Conservation (phyloP, 352 stramenopile species). For the Blastocystis sp. region DNA sequence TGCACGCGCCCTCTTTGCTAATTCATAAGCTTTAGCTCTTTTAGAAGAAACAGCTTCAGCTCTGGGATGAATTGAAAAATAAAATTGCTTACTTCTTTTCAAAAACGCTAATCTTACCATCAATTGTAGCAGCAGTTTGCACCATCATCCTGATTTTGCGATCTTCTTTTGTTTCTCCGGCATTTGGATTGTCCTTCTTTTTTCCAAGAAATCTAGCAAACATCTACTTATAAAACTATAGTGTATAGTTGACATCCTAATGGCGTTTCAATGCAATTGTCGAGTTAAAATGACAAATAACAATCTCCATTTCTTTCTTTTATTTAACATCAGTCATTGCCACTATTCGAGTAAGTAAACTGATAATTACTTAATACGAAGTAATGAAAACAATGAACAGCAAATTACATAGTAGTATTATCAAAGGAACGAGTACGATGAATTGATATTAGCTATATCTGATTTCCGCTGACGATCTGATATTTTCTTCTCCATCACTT, state of each 20-base stretch:
- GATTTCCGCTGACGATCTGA: too few relatives aligned
- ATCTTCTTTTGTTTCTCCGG: neutral
- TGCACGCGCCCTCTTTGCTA: neutral
- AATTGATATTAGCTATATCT: too few relatives aligned
- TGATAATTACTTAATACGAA: neutral
- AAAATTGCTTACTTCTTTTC: neutral
- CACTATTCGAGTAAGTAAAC: too few relatives aligned
- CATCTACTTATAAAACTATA: neutral
- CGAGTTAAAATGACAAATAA: too few relatives aligned
- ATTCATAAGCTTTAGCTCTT: neutral
- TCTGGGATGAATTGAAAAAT: neutral
- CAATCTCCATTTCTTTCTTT: too few relatives aligned
- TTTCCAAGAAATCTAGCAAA: constrained; percentile 8
- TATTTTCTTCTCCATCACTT: too few relatives aligned
- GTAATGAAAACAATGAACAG: too few relatives aligned
- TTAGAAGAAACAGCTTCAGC: neutral
- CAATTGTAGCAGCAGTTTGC: neutral
- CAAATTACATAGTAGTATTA: too few relatives aligned
- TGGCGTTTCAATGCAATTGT: too few relatives aligned
- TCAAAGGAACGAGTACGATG: too few relatives aligned
- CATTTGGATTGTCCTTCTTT: neutral
- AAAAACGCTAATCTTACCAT: neutral
- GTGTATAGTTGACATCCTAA: too few relatives aligned
- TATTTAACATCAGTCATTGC: too few relatives aligned
- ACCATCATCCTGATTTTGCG: neutral